Conservation (phyloP, 2,329 filamentous ascomycete genomes). For the Claviceps maximensis region DNA sequence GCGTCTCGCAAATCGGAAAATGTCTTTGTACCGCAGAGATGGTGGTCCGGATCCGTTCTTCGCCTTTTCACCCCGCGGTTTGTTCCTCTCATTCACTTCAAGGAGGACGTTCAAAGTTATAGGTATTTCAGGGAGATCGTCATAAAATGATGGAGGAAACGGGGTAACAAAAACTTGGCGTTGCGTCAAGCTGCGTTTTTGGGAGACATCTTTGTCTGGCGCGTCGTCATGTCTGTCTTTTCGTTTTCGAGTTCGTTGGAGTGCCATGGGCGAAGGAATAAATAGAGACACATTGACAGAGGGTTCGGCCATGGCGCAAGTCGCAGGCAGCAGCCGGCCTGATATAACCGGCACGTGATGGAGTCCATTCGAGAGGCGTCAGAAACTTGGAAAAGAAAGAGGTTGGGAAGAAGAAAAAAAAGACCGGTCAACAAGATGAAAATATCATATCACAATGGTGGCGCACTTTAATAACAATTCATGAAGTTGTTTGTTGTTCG, state of each 20-base stretch:
- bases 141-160: conserved; percentile 16
- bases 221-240: background rate
- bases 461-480: no score
- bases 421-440: no score
- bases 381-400: no score
- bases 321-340: background rate
- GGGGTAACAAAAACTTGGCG: background rate
- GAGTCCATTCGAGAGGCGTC: no score
- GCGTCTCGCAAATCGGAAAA: background rate
- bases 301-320: background rate
- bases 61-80: background rate
- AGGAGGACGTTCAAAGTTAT: conserved; percentile 14
- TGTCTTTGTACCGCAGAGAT: background rate
- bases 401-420: no score
- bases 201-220: background rate
- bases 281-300: background rate
- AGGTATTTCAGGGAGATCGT: conserved; percentile 14
- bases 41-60: background rate
- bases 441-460: no score
- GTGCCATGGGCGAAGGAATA: background rate
- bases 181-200: background rate
- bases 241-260: conserved; percentile 1
- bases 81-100: conserved; percentile 15
- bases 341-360: background rate
- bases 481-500: no score